These are phyloP conservation scores for Pisolithus microcarpus DNA, from an alignment of 768 basidiomycete species.

Conservation along the genomic window DNA sequence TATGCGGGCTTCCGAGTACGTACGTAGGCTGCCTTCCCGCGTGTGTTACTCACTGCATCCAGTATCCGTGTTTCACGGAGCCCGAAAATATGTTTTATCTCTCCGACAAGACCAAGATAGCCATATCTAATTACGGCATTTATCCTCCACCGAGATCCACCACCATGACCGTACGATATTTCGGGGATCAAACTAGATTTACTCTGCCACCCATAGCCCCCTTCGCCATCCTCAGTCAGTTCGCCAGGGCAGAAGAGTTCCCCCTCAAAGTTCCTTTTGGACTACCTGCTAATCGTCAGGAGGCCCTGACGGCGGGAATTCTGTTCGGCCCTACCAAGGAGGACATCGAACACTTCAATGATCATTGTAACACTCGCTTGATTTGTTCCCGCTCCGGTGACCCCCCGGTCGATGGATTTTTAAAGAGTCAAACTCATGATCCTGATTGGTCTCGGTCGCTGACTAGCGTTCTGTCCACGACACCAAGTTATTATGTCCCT, in stretches of 20 bases:
- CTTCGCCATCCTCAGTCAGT: slow-evolving; percentile 44
- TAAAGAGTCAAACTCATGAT: slow-evolving; percentile 26
- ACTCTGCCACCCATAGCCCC: slow-evolving; percentile 37
- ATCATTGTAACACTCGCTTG: slow-evolving; percentile 37
- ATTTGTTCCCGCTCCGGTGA: slow-evolving; percentile 11
- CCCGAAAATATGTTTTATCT: slow-evolving; percentile 29
- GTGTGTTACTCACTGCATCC: slow-evolving; percentile 7
- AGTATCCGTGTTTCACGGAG: slow-evolving; percentile 34
- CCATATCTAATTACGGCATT: slow-evolving; percentile 16
- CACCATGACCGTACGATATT: slow-evolving; percentile 33
- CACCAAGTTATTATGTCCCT: slow-evolving; percentile 29
- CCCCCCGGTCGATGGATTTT: slow-evolving; percentile 6
- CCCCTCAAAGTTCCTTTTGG: slow-evolving; percentile 35
- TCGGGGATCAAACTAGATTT: slow-evolving; percentile 31
- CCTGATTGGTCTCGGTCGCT: slow-evolving; percentile 25
- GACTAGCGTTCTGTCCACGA: neutral
- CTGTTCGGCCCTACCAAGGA: slow-evolving; percentile 37
- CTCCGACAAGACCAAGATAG: slow-evolving; percentile 5
- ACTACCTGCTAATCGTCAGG: slow-evolving; percentile 29
- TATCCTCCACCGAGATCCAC: slow-evolving; percentile 27
- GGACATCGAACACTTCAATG: slow-evolving; percentile 39
- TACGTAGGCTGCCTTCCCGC: slow-evolving; percentile 1
- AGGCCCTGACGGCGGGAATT: slow-evolving; percentile 24
- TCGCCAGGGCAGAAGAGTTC: slow-evolving; percentile 34
- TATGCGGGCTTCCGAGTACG: slow-evolving; percentile 45